Evolutionary conservation across 345 rosid species (phyloP), one percentile per base, ranked within the genome.

Genomic region (Geranium rotundifolium): DNA sequence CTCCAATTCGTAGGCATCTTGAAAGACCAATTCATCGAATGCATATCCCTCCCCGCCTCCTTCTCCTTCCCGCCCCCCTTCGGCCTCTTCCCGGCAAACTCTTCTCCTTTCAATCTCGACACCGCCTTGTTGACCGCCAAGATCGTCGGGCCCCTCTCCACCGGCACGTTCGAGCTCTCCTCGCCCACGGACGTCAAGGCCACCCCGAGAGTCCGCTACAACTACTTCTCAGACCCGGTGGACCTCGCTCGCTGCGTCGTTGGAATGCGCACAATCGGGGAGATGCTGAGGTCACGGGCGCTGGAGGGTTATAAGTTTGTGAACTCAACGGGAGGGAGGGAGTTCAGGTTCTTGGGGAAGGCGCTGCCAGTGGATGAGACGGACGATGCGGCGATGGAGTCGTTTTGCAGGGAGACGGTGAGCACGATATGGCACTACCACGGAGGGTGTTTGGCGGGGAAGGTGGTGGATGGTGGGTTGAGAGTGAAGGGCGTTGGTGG

Each of bases 401-500:
- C 90, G 83, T 93, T 90, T 81, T 93, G 99, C 71, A 84, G 67
- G 65, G 97, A 93, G 75, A 86, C 95, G 6, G 96, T 93, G 65
- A 80, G 86, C 86, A 83, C 96, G 31, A 93, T 93, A 39, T 93
- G 97, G 99, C 99, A 93, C 55, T 93, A 85, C 64, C 99, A 93
- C 59, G 99, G 97, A 13, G 99, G 99, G 6, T 85, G 96, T 59
- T 86, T 77, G 62, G 95, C 88, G 7, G 90, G 90, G 12, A 85
- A 80, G 76, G 99, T 93, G 19, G 96, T 93, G 63, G 70, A 59
- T 70, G 67, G 67, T 30, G 68, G 81, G 61, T 63, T 65, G 55
- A 77, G 69, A 69, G 90, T 93, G 71, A 79, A 86, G 57, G 95
- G 95, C 16, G 84, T 85, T 29, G 50, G 64, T 6, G 77, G 82